Conservation (phyloP, 148 eudicot genomes). For the Persicaria maculosa region DNA sequence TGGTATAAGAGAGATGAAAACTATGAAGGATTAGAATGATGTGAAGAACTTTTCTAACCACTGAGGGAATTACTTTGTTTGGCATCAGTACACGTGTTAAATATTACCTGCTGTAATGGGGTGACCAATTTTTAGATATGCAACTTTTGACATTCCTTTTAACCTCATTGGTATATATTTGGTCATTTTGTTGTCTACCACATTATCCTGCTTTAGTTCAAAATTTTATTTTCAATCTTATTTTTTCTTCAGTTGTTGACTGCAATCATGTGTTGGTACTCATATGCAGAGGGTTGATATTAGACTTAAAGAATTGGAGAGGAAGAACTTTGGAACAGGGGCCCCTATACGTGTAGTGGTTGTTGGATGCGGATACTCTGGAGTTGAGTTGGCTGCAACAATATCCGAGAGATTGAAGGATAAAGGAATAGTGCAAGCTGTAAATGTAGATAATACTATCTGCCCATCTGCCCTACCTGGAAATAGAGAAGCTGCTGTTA, state of each 20-base stretch:
- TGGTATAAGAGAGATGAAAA: not conserved
- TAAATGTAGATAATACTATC: constrained; percentile 55
- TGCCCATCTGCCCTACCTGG: constrained; percentile 86
- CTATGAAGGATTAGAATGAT: not conserved
- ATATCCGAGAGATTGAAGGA: constrained; percentile 77
- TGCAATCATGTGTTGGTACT: not conserved
- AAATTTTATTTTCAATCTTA: not conserved
- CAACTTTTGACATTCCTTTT: not conserved
- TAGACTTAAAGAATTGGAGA: constrained; percentile 57
- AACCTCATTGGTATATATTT: not conserved
- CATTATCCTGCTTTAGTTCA: not conserved
- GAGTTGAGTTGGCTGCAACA: constrained; percentile 94
- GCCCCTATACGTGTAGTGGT: constrained; percentile 59
- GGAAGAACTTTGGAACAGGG: constrained; percentile 58
- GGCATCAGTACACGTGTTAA: not conserved
- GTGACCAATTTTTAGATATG: not conserved
- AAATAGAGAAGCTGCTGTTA: constrained; percentile 79
- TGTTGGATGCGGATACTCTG: constrained; percentile 98
- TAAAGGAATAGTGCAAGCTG: constrained; percentile 78
- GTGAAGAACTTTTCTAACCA: not conserved
- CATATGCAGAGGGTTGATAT: constrained; percentile 60
- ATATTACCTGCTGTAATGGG: not conserved
- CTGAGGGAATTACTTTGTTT: not conserved
- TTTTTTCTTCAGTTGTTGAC: not conserved
- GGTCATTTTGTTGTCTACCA: not conserved